Base-by-base conservation (phyloP, 345 rosid species). In the Eutrema heterophyllum region DNA sequence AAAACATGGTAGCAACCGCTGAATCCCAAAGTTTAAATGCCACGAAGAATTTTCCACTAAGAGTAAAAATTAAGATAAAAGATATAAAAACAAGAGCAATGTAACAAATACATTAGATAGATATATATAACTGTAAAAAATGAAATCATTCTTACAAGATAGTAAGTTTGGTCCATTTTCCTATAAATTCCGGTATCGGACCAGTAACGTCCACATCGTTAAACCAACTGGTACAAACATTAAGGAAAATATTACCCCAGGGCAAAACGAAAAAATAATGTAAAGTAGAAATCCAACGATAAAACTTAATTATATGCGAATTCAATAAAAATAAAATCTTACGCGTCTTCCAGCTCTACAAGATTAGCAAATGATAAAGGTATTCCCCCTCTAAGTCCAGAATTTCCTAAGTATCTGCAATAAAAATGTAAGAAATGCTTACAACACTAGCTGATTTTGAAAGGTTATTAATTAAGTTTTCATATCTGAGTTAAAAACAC, bases 351-450 rank as follows among this genome's bases (percentile, higher is more conserved):
- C 68, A 85, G 44, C 10, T 62, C 70, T 45, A 43, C 68, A n/a
- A 83, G 75, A 24, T 73, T 67, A 41, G 84, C 82, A 82, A 80
- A 83, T 54, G 85, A 79, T 13, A 16, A 13, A 74, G 94, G 94
- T 78, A 86, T 84, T 54, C 71, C 76, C 12, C 94, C 94, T 36
- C 81, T 69, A 41, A 85, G 80, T 58, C 88, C 89, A 63, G 88
- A 77, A 65, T 86, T 88, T 15, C 43, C 77, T 15, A 81, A 38
- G 72, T 81, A 83, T 13, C 94, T 88, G 84, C 35, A 67, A 69
- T 30, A n/a, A 29, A 41, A 2, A 62, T 69, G 36, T 13, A 52
- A 35, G 38, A 39, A 35, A 55, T 13, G 39, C 3, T 21, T 24
- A 3, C 11, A 39, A 8, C 15, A 57, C 32, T 48, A 53, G 0